Evolutionary conservation across 2,329 filamentous ascomycete species (phyloP).

Genomic region (Chalaropsis ovoidea): DNA sequence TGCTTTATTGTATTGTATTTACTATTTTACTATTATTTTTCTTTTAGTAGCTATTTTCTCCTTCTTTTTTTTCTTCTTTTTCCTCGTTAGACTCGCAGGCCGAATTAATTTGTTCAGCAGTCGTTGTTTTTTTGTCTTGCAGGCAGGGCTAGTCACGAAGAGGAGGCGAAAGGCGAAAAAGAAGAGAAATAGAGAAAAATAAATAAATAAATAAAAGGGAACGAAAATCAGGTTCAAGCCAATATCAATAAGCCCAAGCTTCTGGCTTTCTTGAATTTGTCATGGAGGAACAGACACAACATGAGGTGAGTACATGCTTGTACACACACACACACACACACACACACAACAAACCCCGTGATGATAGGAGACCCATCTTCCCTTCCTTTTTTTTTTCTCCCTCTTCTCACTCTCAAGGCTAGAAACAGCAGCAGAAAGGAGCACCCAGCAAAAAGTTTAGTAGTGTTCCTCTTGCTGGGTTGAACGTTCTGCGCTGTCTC

Average conservation of each 20-base stretch:
- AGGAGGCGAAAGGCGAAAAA: constrained; percentile 1
- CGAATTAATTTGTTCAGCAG: constrained; percentile 7
- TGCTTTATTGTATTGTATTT: too few species aligned
- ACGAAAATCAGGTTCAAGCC: not conserved
- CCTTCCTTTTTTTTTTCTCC: too few species aligned
- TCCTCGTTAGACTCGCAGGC: constrained; percentile 3
- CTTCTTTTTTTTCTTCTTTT: not conserved
- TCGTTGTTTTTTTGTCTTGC: constrained; percentile 1
- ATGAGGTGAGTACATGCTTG: not conserved
- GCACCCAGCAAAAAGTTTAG: not conserved
- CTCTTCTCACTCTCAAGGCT: too few species aligned
- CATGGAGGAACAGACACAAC: not conserved
- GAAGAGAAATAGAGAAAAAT: not conserved
- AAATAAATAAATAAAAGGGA: too few species aligned
- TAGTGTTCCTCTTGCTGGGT: not conserved
- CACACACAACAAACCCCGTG: too few species aligned
- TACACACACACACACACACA: not conserved
- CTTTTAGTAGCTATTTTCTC: not conserved
- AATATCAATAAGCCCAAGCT: not conserved
- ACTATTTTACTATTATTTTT: not conserved
- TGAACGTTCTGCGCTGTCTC: not conserved
- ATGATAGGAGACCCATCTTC: too few species aligned
- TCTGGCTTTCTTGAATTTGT: constrained; percentile 3
- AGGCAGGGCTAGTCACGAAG: constrained; percentile 4
- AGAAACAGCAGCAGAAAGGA: too few species aligned